These are phyloP conservation scores for Magnolia changhungtana DNA, from an alignment of 164 flowering plant species.

Conservation along the genomic window DNA sequence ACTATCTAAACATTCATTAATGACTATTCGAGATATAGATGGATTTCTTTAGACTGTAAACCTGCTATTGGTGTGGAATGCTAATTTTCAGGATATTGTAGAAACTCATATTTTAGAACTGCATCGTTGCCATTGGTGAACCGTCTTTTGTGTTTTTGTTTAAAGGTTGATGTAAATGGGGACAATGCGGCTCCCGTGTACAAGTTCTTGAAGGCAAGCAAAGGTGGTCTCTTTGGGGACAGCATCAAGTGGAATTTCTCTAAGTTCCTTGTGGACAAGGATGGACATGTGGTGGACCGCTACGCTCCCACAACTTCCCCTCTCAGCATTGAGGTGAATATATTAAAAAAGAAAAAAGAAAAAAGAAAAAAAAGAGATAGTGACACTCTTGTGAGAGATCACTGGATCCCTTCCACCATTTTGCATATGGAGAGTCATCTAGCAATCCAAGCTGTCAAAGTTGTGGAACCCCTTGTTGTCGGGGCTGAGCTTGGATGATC, in stretches of 20 bases:
- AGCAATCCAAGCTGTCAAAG: too few relatives aligned
- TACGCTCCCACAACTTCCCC: conserved; percentile 88
- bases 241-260: conserved; percentile 23
- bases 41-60: too few relatives aligned
- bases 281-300: conserved; percentile 69
- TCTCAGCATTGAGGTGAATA: conserved; percentile 73
- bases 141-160: neutral
- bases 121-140: neutral
- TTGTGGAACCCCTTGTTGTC: too few relatives aligned
- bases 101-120: neutral
- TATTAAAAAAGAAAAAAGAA: too few relatives aligned
- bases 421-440: too few relatives aligned
- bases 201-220: conserved; percentile 22
- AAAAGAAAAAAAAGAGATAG: too few relatives aligned
- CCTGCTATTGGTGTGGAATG: too few relatives aligned
- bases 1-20: too few relatives aligned
- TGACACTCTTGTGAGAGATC: neutral
- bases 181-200: conserved; percentile 17
- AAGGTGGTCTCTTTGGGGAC: conserved; percentile 19
- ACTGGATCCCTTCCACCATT: neutral
- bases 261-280: conserved; percentile 43
- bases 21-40: too few relatives aligned
- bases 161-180: conserved; percentile 22
- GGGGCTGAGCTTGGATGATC: too few relatives aligned
- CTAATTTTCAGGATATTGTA: too few relatives aligned